phyloP scores from a whole-genome alignment of 768 basidiomycete species.

The Serpula lacrymans region DNA sequence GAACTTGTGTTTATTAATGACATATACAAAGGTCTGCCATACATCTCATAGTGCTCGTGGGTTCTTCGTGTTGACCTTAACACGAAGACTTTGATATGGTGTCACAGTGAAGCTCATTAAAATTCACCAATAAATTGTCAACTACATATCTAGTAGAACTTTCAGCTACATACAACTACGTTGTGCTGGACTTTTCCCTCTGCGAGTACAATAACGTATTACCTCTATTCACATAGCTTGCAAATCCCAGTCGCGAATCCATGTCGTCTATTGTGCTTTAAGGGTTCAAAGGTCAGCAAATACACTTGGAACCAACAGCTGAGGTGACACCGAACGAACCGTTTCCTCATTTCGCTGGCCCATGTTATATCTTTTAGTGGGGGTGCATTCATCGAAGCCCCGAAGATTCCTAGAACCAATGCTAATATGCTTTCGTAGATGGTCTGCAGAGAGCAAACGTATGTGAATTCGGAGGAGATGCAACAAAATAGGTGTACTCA shows the following conservation, averaged over 20 bases:
- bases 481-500: slow-evolving; percentile 25
- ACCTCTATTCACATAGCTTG: slow-evolving; percentile 60
- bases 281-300: slow-evolving; percentile 3
- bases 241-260: slow-evolving; percentile 65
- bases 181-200: no score
- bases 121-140: no score
- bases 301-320: not conserved
- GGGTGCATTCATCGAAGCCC: slow-evolving; percentile 68
- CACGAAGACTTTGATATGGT: no score
- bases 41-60: slow-evolving; percentile 4
- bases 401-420: slow-evolving; percentile 65
- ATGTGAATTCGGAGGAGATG: no score
- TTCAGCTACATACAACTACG: no score
- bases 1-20: no score
- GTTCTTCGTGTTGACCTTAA: no score
- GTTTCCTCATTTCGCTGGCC: slow-evolving; percentile 84
- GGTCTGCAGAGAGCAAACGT: slow-evolving; percentile 48
- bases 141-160: no score
- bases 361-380: slow-evolving; percentile 78
- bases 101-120: no score
- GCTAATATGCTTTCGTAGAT: slow-evolving; percentile 62
- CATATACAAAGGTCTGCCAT: slow-evolving; percentile 1
- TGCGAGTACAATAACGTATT: slow-evolving; percentile 31
- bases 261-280: slow-evolving; percentile 70
- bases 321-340: slow-evolving; percentile 42